Evolutionary conservation across 148 eudicot species (phyloP), one percentile per base, ranked within the genome.

Genomic region (Spergularia bocconei): DNA sequence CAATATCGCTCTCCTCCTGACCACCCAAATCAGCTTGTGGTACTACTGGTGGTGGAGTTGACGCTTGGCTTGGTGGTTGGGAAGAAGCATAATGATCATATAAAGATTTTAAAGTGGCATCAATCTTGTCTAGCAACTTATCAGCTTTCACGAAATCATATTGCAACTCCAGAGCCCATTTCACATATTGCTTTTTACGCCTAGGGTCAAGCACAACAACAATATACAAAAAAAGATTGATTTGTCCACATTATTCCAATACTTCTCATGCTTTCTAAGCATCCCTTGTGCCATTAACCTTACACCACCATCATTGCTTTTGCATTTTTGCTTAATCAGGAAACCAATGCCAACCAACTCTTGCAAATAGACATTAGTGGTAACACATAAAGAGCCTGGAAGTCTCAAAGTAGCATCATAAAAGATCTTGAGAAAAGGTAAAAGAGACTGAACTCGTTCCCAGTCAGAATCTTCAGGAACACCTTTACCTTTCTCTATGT

Each of bases 231-330:
- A 54, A 52, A 17, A 70, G 11, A 17, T 66, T 66, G 7, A 66
- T 11, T 66, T 66, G 3, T 66, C 23, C 51, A 66, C 70, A 66
- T 53, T 70, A 12, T 54, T 20, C 73, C 62, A 70, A 29, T 70
- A 54, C 20, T 70, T 70, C 12, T 70, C 48, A 70, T 53, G 23
- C 7, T 53, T 70, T 25, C 5, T 19, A 29, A 29, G 33, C 33
- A 29, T 29, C 33, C 33, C 33, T 1, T 29, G 33, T 29, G 33
- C 33, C 61, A 25, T 70, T 47, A 70, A 51, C 15, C 10, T 7
- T n/a, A 4, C 67, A 63, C 67, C 67, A 63, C 7, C 2, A 0
- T 63, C 33, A 29, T 29, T 2, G 2, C 33, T 29, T 1, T 1
- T 1, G 33, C 33, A 29, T 29, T 29, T 29, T 6, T 20, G 7